Evolutionary conservation across 1,139 yeast genomes (phyloP).

Genomic region (Sugiyamaella neomexicana): DNA sequence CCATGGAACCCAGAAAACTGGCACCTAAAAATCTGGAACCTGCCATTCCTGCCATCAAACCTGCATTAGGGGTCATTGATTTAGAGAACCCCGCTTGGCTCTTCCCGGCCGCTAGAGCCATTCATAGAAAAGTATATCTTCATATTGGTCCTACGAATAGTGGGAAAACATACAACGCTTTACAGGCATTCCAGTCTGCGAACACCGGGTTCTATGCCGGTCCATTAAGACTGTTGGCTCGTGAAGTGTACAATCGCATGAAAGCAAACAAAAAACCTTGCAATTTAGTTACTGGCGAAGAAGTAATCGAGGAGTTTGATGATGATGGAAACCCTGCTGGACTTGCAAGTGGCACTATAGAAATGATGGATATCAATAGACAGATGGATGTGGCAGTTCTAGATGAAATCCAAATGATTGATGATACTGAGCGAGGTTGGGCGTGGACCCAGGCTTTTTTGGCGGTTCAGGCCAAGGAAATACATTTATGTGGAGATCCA

Average conservation of each 20-base stretch:
- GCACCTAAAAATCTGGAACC: not conserved
- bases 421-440: conserved; percentile 76
- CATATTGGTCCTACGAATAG: conserved; percentile 98
- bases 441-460: conserved; percentile 94
- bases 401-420: conserved; percentile 96
- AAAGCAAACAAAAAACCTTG: conserved; percentile 65
- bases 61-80: conserved; percentile 20
- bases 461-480: conserved; percentile 82
- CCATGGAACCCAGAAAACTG: not conserved
- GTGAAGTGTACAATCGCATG: conserved; percentile 86
- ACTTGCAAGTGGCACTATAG: conserved; percentile 86
- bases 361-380: conserved; percentile 73
- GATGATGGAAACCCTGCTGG: conserved; percentile 66
- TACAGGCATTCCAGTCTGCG: conserved; percentile 64
- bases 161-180: conserved; percentile 90
- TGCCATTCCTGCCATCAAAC: conserved; percentile 3
- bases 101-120: conserved; percentile 83
- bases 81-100: conserved; percentile 64
- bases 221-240: conserved; percentile 82
- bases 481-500: conserved; percentile 92
- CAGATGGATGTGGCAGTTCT: conserved; percentile 84
- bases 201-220: conserved; percentile 93
- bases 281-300: conserved; percentile 92
- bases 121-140: conserved; percentile 75
- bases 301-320: conserved; percentile 70